Percentiles rank a stretch among this genome's conserved stretches.
phyloP scores from a whole-genome alignment of 257 asterid genomes.

The Scutellaria barbata region DNA sequence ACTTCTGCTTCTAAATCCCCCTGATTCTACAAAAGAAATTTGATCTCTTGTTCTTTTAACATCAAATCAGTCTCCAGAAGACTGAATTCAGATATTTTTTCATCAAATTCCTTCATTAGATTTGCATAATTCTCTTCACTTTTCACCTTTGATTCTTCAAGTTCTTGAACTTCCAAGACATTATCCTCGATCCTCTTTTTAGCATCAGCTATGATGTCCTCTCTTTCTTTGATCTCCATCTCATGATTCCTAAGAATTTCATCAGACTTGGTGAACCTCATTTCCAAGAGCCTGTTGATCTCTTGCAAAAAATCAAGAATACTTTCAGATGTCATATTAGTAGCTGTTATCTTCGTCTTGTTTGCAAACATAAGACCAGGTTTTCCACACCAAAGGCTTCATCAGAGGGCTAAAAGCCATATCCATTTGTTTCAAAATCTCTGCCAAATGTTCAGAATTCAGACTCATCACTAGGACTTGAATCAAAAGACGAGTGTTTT shows the following conservation, averaged over 20 bases:
- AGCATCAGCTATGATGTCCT: slow-evolving; percentile 43
- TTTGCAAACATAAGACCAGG: slow-evolving; percentile 34
- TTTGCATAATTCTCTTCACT: slow-evolving; percentile 46
- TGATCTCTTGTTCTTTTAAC: slow-evolving; percentile 41
- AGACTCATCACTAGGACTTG: slow-evolving; percentile 53
- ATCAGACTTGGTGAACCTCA: slow-evolving; percentile 49
- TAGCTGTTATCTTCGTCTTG: slow-evolving; percentile 28
- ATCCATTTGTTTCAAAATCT: slow-evolving; percentile 51
- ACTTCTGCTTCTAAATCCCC: slow-evolving; percentile 50
- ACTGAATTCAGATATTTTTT: slow-evolving; percentile 41
- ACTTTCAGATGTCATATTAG: slow-evolving; percentile 36
- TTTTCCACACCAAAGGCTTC: slow-evolving; percentile 48
- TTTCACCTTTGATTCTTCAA: slow-evolving; percentile 45
- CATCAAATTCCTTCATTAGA: slow-evolving; percentile 49
- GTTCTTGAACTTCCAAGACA: slow-evolving; percentile 45
- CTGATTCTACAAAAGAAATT: slow-evolving; percentile 34
- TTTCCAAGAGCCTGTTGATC: slow-evolving; percentile 68
- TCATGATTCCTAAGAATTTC: slow-evolving; percentile 40
- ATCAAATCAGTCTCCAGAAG: slow-evolving; percentile 43
- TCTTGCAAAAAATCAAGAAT: slow-evolving; percentile 48
- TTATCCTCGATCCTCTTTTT: slow-evolving; percentile 47
- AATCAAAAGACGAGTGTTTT: slow-evolving; percentile 48
- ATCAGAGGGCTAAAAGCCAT: slow-evolving; percentile 49
- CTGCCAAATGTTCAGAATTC: slow-evolving; percentile 42
- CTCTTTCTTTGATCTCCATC: slow-evolving; percentile 48